These are phyloP conservation scores for Oryza rufipogon DNA, from an alignment of 176 grass and related monocot genomes.

Conservation along the genomic window DNA sequence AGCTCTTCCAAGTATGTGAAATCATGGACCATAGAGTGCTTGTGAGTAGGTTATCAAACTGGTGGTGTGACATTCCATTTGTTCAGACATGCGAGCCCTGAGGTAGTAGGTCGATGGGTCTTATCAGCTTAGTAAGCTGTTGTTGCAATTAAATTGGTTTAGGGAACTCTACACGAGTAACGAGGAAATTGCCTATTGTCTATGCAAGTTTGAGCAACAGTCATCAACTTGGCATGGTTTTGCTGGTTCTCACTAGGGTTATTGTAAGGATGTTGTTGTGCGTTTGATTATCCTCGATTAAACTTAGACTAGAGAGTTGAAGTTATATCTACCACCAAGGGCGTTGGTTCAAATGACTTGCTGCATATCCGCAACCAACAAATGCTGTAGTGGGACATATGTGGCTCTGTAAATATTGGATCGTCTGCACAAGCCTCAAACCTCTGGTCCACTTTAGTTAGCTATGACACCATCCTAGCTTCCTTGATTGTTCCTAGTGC, in stretches of 20 bases:
- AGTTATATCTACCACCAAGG: neutral
- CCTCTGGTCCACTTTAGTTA: neutral
- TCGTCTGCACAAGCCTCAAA: neutral
- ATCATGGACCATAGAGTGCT: neutral
- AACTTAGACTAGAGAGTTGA: neutral
- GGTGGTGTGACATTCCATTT: conserved; percentile 2
- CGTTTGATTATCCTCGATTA: conserved; percentile 12
- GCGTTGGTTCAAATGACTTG: neutral
- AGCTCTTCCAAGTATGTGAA: conserved; percentile 6
- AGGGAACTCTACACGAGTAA: neutral
- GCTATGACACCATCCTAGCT: neutral
- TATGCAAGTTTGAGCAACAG: neutral
- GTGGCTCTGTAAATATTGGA: neutral
- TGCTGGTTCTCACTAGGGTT: neutral
- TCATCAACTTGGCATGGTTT: neutral
- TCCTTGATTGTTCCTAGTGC: neutral
- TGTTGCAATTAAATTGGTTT: neutral
- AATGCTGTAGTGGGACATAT: neutral
- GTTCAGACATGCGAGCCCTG: neutral
- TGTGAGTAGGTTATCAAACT: neutral
- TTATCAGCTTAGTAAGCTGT: neutral
- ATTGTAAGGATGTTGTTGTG: neutral
- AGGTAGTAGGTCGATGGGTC: neutral
- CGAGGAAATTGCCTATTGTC: neutral
- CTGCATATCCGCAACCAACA: neutral